Conservation (phyloP, 768 basidiomycete genomes). For the Lactarius vividus region DNA sequence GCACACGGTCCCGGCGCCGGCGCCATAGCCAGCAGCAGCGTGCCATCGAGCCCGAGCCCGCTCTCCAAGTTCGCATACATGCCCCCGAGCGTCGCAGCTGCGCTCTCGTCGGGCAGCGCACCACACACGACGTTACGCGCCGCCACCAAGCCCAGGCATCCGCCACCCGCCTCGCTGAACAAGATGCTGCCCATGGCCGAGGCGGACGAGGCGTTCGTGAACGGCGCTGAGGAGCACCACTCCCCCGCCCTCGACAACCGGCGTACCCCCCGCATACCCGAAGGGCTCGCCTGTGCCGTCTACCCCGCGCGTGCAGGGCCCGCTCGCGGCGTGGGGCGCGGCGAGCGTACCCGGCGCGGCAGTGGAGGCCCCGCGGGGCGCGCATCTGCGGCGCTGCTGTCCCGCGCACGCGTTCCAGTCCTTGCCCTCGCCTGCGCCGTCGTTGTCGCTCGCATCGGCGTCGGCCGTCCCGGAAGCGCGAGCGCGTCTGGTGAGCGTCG, state of each 20-base stretch:
- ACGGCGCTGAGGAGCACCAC: constrained; percentile 21
- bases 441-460: constrained; percentile 45
- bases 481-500: constrained; percentile 71
- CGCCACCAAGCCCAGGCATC: constrained; percentile 23
- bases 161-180: constrained; percentile 25
- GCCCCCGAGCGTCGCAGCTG: constrained; percentile 18
- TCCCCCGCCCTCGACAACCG: constrained; percentile 52
- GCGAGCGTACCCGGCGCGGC: constrained; percentile 50
- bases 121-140: constrained; percentile 26
- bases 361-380: constrained; percentile 63
- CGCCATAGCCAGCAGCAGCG: constrained; percentile 21
- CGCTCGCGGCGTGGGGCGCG: constrained; percentile 49
- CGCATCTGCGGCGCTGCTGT: constrained; percentile 37
- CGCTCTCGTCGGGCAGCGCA: neutral
- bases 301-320: constrained; percentile 55
- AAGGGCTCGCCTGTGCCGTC: constrained; percentile 44
- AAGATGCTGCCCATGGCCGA: constrained; percentile 23
- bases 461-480: constrained; percentile 41
- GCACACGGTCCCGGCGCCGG: constrained; percentile 33
- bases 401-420: constrained; percentile 51
- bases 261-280: constrained; percentile 72
- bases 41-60: constrained; percentile 11
- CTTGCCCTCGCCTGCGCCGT: constrained; percentile 36
- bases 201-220: constrained; percentile 25
- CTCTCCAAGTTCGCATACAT: constrained; percentile 22